Conservation (phyloP, 1,284 basidiomycete species). For the Sporisorium reilianum region DNA sequence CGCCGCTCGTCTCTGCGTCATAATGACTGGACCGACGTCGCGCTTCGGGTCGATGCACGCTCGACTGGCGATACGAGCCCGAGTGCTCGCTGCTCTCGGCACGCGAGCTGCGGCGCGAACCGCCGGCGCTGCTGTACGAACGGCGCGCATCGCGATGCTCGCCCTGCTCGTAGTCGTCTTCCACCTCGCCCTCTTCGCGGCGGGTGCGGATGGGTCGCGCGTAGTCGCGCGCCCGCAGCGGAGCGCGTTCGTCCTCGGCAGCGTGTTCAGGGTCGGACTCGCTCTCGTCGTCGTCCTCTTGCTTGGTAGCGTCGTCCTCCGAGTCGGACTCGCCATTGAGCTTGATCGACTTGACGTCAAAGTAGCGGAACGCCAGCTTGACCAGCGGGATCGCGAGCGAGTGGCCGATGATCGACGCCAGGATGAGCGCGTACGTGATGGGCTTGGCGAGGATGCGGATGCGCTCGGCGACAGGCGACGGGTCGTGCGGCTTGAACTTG, state of each 20-base stretch:
- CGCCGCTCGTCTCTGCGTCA: constrained; percentile 21
- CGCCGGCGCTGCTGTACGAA: constrained; percentile 8
- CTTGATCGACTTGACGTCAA: constrained; percentile 51
- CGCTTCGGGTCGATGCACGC: constrained; percentile 34
- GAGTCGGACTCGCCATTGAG: constrained; percentile 39
- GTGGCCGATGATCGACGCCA: constrained; percentile 56
- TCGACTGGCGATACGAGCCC: constrained; percentile 39
- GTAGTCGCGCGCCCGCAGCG: constrained; percentile 19
- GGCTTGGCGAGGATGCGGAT: constrained; percentile 58
- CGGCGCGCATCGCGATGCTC: constrained; percentile 23
- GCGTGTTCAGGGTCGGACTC: not conserved
- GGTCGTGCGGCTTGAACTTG: constrained; percentile 49
- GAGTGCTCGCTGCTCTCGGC: constrained; percentile 20
- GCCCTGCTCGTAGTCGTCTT: constrained; percentile 45
- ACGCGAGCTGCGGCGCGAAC: constrained; percentile 35
- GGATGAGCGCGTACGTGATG: constrained; percentile 54
- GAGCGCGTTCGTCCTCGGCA: constrained; percentile 1
- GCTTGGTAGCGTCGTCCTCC: constrained; percentile 18
- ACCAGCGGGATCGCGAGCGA: constrained; percentile 57
- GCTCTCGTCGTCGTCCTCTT: constrained; percentile 11
- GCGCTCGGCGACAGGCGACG: constrained; percentile 24
- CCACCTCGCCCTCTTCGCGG: constrained; percentile 22
- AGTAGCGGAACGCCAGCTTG: constrained; percentile 51
- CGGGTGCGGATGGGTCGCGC: constrained; percentile 25
- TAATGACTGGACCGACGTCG: constrained; percentile 15